A percentile compares a stretch with the other conserved stretches of the same genome.
These are phyloP conservation scores for Closterium sp. DNA, from an alignment of 139 green algal species.

Conservation along the genomic window DNA sequence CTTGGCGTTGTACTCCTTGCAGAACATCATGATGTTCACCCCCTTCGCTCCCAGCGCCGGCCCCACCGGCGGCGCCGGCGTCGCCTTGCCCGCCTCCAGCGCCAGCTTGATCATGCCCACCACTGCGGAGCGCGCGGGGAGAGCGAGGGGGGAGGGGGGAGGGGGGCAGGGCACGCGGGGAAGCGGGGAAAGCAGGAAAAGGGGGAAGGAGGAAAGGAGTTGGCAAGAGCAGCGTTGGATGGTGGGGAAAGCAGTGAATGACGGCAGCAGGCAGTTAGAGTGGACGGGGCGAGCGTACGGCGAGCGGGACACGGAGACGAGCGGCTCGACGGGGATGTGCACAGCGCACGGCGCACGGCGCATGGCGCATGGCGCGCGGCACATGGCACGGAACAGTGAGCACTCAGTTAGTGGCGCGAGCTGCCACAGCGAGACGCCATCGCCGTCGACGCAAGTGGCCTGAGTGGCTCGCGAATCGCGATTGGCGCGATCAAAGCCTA, in stretches of 20 bases:
- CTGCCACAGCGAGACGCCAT: too few relatives aligned
- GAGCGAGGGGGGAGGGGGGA: neutral
- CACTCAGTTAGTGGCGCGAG: too few relatives aligned
- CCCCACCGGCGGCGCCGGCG: slow-evolving; percentile 94
- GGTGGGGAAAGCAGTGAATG: neutral
- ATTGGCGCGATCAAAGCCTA: too few relatives aligned
- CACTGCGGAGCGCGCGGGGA: slow-evolving; percentile 52
- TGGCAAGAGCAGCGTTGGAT: neutral
- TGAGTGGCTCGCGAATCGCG: too few relatives aligned
- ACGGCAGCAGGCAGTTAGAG: too few relatives aligned
- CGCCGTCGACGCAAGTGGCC: too few relatives aligned
- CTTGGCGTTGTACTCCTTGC: slow-evolving; percentile 99
- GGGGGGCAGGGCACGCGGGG: neutral
- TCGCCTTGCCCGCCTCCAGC: slow-evolving; percentile 95
- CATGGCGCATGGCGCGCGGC: too few relatives aligned
- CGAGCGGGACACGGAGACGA: too few relatives aligned
- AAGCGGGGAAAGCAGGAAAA: neutral
- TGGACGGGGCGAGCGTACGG: too few relatives aligned
- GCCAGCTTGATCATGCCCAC: slow-evolving; percentile 96
- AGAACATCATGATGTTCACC: slow-evolving; percentile 99
- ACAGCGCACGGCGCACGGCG: too few relatives aligned
- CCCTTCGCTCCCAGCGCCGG: slow-evolving; percentile 96
- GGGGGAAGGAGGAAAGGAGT: neutral
- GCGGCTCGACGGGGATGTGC: too few relatives aligned
- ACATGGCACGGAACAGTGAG: too few relatives aligned